Conservation (phyloP, 371 early-diverging fungal species). For the Mucor mucedo region DNA sequence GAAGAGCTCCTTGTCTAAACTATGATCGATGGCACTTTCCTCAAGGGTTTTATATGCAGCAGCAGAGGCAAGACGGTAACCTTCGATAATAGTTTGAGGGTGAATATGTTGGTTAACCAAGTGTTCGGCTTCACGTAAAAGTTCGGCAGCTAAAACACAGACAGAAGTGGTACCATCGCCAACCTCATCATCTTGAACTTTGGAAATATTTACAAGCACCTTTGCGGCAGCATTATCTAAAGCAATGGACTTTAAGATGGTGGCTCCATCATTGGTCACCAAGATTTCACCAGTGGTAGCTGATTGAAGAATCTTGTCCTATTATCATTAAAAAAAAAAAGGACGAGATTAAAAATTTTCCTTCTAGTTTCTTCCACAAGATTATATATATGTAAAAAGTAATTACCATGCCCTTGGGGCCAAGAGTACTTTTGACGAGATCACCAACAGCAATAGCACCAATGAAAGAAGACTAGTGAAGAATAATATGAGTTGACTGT, state of each 20-base stretch:
- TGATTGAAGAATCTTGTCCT: conserved; percentile 98
- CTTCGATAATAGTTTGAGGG: conserved; percentile 98
- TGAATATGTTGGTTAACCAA: conserved; percentile 95
- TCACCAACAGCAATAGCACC: conserved; percentile 97
- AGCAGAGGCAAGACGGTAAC: conserved; percentile 91
- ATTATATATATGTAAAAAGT: background rate
- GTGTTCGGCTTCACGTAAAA: conserved; percentile 96
- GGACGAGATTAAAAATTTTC: conserved; percentile 4
- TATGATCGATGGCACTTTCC: conserved; percentile 83
- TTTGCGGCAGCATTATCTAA: conserved; percentile 99
- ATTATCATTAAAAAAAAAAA: background rate
- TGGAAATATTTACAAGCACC: conserved; percentile 97
- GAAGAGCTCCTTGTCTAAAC: conserved; percentile 69
- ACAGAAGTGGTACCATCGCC: conserved; percentile 99
- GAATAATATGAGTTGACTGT: background rate
- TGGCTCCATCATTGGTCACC: conserved; percentile 99
- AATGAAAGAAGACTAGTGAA: conserved; percentile 82
- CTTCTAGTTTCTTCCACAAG: conserved; percentile 1
- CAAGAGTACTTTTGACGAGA: conserved; percentile 93
- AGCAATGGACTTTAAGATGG: conserved; percentile 98
- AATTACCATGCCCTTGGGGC: conserved; percentile 85
- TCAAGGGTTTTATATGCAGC: conserved; percentile 91
- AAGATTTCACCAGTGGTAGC: conserved; percentile 83
- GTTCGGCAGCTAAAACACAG: conserved; percentile 96
- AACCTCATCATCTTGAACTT: conserved; percentile 99